Evolutionary conservation across 169 alveolate genomes (phyloP), one percentile per base, ranked within the genome.

Genomic region (Plasmodium vinckei): DNA sequence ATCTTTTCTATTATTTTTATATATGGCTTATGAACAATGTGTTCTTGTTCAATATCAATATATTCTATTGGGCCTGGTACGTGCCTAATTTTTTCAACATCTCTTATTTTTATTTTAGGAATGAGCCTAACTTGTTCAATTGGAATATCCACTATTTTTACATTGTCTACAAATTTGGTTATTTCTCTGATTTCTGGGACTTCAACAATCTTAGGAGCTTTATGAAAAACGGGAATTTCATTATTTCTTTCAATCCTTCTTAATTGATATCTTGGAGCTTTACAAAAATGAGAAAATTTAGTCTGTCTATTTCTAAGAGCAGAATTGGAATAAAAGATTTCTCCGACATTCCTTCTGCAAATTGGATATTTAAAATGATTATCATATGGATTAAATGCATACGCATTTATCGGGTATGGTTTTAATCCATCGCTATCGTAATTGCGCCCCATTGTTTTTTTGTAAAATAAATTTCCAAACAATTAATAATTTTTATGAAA

Each of bases 51-150:
- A 56, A 91, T 67, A 67, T 75, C 92, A 12, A 91, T 69, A 56
- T 87, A 86, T 42, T 91, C 94, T 61, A 91, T 51, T 69, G 92
- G 92, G 10, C 94, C 94, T 9, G 94, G 94, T 25, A 91, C 91
- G 27, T 86, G 92, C 54, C 94, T 59, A 57, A 87, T 73, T 56
- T 87, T 91, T 87, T 91, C 94, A 42, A 91, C 84, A 47, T 77
- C 91, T 47, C 92, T 72, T 71, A 91, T 68, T 64, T 87, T 87
- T 63, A 87, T 70, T 72, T 87, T 87, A 1, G 94, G 94, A 54
- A 91, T 88, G n/a, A 68, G 60, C 7, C 91, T 51, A 42, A 91
- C 88, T 56, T 87, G 88, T 90, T 91, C 94, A 17, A 91, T 67
- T 25, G 94, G 94, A 47, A 91, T 71, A 51, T 91, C 92, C 1